Evolutionary conservation across 805 yeast species (phyloP).

Genomic region (Wickerhamiella shivajii): DNA sequence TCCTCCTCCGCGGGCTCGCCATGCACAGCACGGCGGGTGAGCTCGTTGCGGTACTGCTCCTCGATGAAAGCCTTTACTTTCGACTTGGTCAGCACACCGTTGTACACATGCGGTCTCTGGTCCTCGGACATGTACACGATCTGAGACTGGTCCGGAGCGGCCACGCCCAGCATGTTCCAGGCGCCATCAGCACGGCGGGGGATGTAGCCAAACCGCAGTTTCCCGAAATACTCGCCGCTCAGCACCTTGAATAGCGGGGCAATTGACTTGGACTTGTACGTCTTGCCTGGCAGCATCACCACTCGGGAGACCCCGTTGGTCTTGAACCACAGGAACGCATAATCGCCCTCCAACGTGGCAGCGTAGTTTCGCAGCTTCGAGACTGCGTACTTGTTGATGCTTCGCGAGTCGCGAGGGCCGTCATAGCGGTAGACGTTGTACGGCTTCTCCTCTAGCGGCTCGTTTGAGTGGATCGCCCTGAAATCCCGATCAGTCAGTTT

Average conservation of each 20-base stretch:
- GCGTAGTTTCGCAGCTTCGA: constrained; percentile 21
- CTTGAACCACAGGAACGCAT: constrained; percentile 18
- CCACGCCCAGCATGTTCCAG: constrained; percentile 17
- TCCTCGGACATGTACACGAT: constrained; percentile 19
- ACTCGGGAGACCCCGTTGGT: constrained; percentile 18
- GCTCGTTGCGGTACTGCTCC: constrained; percentile 18
- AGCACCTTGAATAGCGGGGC: constrained; percentile 23
- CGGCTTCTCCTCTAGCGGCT: constrained; percentile 14
- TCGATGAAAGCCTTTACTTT: constrained; percentile 18
- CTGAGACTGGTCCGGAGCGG: constrained; percentile 17
- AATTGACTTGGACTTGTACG: constrained; percentile 17
- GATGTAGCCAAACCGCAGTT: constrained; percentile 19
- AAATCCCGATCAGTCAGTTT: constrained; percentile 29
- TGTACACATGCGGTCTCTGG: constrained; percentile 16
- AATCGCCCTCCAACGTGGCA: constrained; percentile 15
- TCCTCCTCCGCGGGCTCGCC: constrained; percentile 7
- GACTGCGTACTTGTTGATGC: constrained; percentile 19
- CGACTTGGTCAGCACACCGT: constrained; percentile 20
- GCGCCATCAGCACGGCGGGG: constrained; percentile 19
- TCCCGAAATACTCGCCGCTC: constrained; percentile 21
- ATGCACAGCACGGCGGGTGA: constrained; percentile 13
- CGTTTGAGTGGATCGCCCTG: constrained; percentile 18
- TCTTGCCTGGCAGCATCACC: constrained; percentile 19
- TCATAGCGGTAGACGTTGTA: constrained; percentile 20
- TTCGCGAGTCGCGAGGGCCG: constrained; percentile 21